Conservation (phyloP, 1,139 yeast species). For the Yamadazyma oceani region DNA sequence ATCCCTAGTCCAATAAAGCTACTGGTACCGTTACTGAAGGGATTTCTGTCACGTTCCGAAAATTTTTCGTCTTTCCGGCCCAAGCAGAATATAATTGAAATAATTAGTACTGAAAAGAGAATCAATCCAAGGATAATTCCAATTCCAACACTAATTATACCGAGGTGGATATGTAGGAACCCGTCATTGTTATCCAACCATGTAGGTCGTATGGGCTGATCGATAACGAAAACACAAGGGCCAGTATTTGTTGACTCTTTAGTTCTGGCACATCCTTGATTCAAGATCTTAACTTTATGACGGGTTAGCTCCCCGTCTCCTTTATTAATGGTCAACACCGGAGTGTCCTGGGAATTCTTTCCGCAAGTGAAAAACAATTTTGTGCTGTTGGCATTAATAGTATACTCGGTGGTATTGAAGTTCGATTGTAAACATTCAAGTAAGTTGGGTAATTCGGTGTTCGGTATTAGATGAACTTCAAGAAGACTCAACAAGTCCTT, state of each 20-base stretch:
- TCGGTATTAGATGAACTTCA: constrained; percentile 69
- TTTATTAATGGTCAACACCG: constrained; percentile 11
- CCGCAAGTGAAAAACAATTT: constrained; percentile 11
- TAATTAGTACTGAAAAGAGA: constrained; percentile 33
- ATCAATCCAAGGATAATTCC: constrained; percentile 64
- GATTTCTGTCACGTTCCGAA: constrained; percentile 6
- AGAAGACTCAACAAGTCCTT: constrained; percentile 54
- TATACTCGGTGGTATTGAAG: constrained; percentile 1
- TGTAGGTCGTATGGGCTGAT: constrained; percentile 52
- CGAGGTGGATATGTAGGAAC: constrained; percentile 57
- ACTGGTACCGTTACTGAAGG: constrained; percentile 13
- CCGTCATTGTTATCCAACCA: constrained; percentile 55
- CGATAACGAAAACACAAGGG: constrained; percentile 70
- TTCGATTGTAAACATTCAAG: constrained; percentile 26
- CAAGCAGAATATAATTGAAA: constrained; percentile 29
- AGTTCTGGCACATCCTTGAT: constrained; percentile 64
- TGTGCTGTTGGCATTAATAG: constrained; percentile 13
- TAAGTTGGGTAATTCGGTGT: constrained; percentile 38
- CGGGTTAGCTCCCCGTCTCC: constrained; percentile 39
- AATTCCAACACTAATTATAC: constrained; percentile 63
- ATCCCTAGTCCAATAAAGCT: constrained; percentile 42
- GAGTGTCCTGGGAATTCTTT: constrained; percentile 9
- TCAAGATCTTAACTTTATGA: constrained; percentile 63
- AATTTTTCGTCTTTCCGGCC: constrained; percentile 13
- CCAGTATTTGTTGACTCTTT: constrained; percentile 20